phyloP scores from a whole-genome alignment of 345 rosid species.

The Acer saccharum region DNA sequence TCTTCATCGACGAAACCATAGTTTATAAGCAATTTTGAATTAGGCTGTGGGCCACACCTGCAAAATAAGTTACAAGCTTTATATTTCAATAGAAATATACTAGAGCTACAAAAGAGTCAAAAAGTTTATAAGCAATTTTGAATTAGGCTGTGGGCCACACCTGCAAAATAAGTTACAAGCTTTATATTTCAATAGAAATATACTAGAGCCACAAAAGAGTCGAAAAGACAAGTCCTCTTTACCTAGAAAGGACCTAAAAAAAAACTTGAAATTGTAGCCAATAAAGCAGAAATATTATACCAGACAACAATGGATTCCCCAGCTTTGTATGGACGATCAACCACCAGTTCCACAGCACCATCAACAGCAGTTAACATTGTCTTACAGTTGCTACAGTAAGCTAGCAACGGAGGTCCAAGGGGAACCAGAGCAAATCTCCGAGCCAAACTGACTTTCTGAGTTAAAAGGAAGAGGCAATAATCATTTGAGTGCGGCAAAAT shows the following conservation, averaged over 20 bases:
- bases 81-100: conserved; percentile 11
- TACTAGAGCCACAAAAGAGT: conserved; percentile 1
- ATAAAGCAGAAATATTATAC: conserved; percentile 37
- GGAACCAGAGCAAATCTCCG: conserved; percentile 98
- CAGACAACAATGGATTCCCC: conserved; percentile 92
- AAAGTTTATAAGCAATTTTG: conserved; percentile 90
- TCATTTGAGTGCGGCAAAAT: conserved; percentile 15
- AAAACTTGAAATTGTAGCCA: conserved; percentile 18
- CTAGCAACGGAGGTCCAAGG: conserved; percentile 95
- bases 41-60: conserved; percentile 99
- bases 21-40: conserved; percentile 87
- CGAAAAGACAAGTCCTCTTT: conserved; percentile 16
- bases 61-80: conserved; percentile 12
- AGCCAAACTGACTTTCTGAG: conserved; percentile 94
- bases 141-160: conserved; percentile 99
- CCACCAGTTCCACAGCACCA: conserved; percentile 84
- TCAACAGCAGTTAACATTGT: conserved; percentile 88
- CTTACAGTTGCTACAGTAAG: conserved; percentile 90
- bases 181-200: conserved; percentile 14
- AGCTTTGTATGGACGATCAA: conserved; percentile 83
- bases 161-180: conserved; percentile 33
- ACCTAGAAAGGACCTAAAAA: conserved; percentile 23
- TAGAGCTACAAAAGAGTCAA: conserved; percentile 12
- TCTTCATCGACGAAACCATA: conserved; percentile 96
- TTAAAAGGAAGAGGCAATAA: conserved; percentile 21